Conservation (phyloP, 2,329 filamentous ascomycete species). For the Fusarium oligoseptatum region DNA sequence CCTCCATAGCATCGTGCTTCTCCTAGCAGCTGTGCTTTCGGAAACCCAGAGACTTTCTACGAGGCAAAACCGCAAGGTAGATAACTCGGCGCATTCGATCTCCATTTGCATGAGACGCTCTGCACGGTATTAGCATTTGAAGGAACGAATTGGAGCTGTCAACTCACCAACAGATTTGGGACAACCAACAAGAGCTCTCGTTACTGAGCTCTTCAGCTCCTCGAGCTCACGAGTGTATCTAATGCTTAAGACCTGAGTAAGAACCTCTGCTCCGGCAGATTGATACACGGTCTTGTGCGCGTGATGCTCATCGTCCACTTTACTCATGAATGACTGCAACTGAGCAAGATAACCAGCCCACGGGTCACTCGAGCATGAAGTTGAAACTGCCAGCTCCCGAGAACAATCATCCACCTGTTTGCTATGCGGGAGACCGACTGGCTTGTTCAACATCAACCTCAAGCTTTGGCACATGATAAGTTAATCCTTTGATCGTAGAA, state of each 20-base stretch:
- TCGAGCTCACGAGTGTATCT: slow-evolving; percentile 1
- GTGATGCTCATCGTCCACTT: neutral
- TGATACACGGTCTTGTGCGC: neutral
- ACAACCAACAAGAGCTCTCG: neutral
- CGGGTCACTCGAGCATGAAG: neutral
- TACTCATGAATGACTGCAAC: neutral
- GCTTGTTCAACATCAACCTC: neutral
- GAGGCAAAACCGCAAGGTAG: neutral
- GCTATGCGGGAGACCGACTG: neutral
- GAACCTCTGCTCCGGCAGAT: neutral
- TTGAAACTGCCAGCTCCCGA: neutral
- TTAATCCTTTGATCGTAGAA: neutral
- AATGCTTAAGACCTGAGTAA: neutral
- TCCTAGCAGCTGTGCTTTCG: neutral
- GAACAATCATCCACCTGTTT: neutral
- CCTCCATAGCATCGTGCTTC: slow-evolving; percentile 1
- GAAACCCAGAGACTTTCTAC: neutral
- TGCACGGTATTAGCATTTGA: neutral
- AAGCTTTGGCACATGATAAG: neutral
- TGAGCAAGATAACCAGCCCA: neutral
- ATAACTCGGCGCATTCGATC: neutral
- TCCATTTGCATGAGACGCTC: neutral
- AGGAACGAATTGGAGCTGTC: neutral
- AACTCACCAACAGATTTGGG: neutral
- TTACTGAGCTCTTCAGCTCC: neutral